A percentile compares a stretch with the other conserved stretches of the same genome.
phyloP scores from a whole-genome alignment of 305 asterid genomes.

The Lippia alba region DNA sequence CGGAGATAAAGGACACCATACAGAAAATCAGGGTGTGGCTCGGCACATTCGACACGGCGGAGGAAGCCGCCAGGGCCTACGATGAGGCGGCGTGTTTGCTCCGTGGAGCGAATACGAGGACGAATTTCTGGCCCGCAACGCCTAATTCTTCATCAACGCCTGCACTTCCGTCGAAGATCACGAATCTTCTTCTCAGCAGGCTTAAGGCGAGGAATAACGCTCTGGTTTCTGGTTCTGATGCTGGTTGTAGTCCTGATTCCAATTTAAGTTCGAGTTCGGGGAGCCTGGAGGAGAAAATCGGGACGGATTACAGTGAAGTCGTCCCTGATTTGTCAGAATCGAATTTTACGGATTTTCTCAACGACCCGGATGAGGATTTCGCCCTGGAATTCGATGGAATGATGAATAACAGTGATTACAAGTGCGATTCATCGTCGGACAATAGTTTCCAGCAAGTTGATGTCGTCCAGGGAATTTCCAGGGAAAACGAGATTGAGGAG shows the following conservation, averaged over 20 bases:
- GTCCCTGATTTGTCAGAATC: slow-evolving; percentile 47
- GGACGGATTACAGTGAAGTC: slow-evolving; percentile 27
- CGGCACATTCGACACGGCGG: slow-evolving; percentile 79
- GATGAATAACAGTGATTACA: slow-evolving; percentile 11
- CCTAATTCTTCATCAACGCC: slow-evolving; percentile 44
- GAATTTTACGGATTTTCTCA: slow-evolving; percentile 57
- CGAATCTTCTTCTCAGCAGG: slow-evolving; percentile 65
- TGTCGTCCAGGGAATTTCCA: background rate
- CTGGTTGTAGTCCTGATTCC: background rate
- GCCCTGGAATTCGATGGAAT: slow-evolving; percentile 29
- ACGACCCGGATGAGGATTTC: slow-evolving; percentile 50
- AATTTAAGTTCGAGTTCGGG: slow-evolving; percentile 8
- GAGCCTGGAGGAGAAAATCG: slow-evolving; percentile 25
- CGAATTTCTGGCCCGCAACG: slow-evolving; percentile 59
- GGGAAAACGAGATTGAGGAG: slow-evolving; percentile 36
- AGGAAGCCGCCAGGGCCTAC: slow-evolving; percentile 79
- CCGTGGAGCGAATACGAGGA: slow-evolving; percentile 70
- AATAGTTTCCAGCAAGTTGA: background rate
- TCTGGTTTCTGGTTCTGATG: slow-evolving; percentile 12
- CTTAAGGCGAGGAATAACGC: slow-evolving; percentile 66
- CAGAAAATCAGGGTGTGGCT: slow-evolving; percentile 80
- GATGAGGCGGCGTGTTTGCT: slow-evolving; percentile 80
- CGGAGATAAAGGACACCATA: slow-evolving; percentile 77
- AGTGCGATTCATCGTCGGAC: background rate
- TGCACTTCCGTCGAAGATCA: slow-evolving; percentile 70